phyloP scores from a whole-genome alignment of 176 grass and related monocot genomes.

The maize (Zea mays) region Zm-B73-REFERENCE-NAM-5.0 NC_050096.1:269381001-269381500 shows the following conservation, averaged over 20 bases:
- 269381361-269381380: conserved; percentile 83
- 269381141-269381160: neutral
- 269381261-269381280: neutral
- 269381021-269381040: conserved; percentile 79
- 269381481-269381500: conserved; percentile 75
- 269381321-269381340: conserved; percentile 97
- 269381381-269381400: conserved; percentile 95
- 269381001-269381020: conserved; percentile 99
- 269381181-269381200: neutral
- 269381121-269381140: conserved; percentile 59
- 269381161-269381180: neutral
- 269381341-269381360: conserved; percentile 95
- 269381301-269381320: conserved; percentile 89
- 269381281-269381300: conserved; percentile 52
- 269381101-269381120: conserved; percentile 97
- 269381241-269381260: conserved; percentile 10
- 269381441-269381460: conserved; percentile 74
- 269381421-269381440: conserved; percentile 75
- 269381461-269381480: conserved; percentile 85
- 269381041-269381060: conserved; percentile 89
- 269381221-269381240: neutral
- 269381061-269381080: conserved; percentile 97
- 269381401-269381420: conserved; percentile 90
- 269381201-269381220: conserved; percentile 22
- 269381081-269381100: conserved; percentile 99